Conservation (phyloP, 2,329 filamentous ascomycete genomes). For the Geosmithia putterillii region DNA sequence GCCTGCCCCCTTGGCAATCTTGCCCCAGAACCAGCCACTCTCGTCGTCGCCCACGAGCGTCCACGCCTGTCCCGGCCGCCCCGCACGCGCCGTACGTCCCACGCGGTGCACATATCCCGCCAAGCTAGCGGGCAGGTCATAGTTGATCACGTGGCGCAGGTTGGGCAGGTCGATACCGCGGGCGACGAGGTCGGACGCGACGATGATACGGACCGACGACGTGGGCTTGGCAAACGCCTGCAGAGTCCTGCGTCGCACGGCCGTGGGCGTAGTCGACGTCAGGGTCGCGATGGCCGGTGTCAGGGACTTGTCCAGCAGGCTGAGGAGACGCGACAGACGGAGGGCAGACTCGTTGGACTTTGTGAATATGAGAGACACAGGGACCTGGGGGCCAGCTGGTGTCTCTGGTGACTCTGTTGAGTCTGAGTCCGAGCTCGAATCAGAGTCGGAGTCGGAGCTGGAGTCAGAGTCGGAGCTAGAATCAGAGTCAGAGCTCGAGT, state of each 20-base stretch:
- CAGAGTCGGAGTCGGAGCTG: constrained; percentile 11
- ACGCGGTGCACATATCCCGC: constrained; percentile 86
- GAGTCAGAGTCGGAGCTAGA: constrained; percentile 19
- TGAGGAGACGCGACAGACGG: constrained; percentile 72
- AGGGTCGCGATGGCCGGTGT: constrained; percentile 52
- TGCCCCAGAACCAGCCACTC: constrained; percentile 84
- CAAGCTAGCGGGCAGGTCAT: constrained; percentile 74
- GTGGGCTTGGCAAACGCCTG: constrained; percentile 56
- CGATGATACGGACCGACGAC: constrained; percentile 57
- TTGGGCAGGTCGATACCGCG: constrained; percentile 75
- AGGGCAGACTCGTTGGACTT: constrained; percentile 80
- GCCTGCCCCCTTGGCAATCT: constrained; percentile 51
- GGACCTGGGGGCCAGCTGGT: constrained; percentile 16
- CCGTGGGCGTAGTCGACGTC: constrained; percentile 66
- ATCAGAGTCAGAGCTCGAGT: constrained; percentile 16
- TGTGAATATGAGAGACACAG: constrained; percentile 67
- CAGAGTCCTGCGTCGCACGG: constrained; percentile 54
- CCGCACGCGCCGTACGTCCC: constrained; percentile 78
- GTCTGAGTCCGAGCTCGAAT: constrained; percentile 10
- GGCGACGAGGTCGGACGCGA: constrained; percentile 87
- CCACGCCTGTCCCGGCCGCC: constrained; percentile 66
- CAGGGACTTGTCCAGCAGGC: constrained; percentile 49
- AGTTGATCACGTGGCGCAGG: constrained; percentile 82
- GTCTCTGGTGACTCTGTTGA: constrained; percentile 17
- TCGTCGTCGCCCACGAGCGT: constrained; percentile 74